Conservation (phyloP, 805 yeast genomes). For the Isabelozyma pseudorhagii region DNA sequence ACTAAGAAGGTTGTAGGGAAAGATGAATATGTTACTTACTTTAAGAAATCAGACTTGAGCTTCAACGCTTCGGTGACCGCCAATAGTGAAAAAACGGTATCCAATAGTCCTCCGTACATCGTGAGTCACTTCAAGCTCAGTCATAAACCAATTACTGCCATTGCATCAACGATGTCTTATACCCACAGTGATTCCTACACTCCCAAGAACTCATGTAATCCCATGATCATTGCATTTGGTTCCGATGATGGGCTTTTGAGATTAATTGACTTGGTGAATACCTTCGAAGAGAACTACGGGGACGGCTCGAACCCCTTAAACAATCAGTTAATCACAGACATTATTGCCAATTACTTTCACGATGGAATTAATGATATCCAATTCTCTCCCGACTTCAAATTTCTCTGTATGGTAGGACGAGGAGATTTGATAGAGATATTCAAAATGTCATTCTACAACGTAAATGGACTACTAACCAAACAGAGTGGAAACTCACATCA, state of each 20-base stretch:
- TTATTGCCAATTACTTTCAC: constrained; percentile 58
- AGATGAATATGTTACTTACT: constrained; percentile 34
- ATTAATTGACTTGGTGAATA: constrained; percentile 47
- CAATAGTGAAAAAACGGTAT: constrained; percentile 1
- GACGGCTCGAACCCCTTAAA: constrained; percentile 12
- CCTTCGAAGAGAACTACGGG: constrained; percentile 26
- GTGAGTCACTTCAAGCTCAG: constrained; percentile 65
- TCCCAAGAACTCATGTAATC: constrained; percentile 30
- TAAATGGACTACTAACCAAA: constrained; percentile 28
- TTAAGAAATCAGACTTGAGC: constrained; percentile 29
- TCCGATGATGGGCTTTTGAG: constrained; percentile 65
- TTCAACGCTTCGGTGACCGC: background rate
- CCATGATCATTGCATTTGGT: constrained; percentile 46
- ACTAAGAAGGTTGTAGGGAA: constrained; percentile 14
- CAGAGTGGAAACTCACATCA: background rate
- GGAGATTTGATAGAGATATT: constrained; percentile 49
- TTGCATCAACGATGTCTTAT: constrained; percentile 29
- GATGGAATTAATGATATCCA: constrained; percentile 56
- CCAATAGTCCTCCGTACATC: constrained; percentile 10
- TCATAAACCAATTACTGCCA: constrained; percentile 53
- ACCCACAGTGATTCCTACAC: constrained; percentile 2
- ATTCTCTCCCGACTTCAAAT: constrained; percentile 48
- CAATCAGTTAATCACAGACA: constrained; percentile 41
- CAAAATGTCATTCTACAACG: constrained; percentile 39
- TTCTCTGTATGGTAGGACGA: constrained; percentile 47